Evolutionary conservation across 2,329 filamentous ascomycete genomes (phyloP).

Genomic region (Drechslerella dactyloides): DNA sequence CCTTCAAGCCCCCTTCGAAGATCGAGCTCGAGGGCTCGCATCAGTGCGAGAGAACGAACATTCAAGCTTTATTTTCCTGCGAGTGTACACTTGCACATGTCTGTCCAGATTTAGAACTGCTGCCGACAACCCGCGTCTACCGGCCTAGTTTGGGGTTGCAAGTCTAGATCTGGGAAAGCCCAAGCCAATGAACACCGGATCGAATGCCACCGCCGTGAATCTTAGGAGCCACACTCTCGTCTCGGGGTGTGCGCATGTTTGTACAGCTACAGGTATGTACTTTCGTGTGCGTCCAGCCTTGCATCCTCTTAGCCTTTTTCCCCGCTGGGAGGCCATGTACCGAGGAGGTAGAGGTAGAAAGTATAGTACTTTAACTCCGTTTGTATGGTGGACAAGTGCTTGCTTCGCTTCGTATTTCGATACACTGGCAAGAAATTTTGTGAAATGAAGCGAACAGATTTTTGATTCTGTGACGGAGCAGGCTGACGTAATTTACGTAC

Average conservation of each 20-base stretch:
- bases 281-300: no score
- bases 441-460: not conserved
- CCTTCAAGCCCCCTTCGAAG: conserved; percentile 13
- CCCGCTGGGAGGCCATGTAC: no score
- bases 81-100: not conserved
- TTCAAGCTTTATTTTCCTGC: no score
- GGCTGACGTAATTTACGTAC: conserved; percentile 11
- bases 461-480: not conserved
- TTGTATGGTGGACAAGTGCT: not conserved
- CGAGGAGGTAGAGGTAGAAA: no score
- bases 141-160: conserved; percentile 10
- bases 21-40: not conserved
- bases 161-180: conserved; percentile 5
- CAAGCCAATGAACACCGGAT: conserved; percentile 22
- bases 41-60: no score
- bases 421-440: not conserved
- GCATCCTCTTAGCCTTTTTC: no score
- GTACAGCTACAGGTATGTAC: conserved; percentile 2
- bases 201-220: conserved; percentile 26
- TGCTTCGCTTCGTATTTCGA: not conserved
- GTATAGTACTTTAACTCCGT: not conserved
- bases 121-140: conserved; percentile 25
- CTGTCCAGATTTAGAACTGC: conserved; percentile 31
- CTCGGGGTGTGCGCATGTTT: no score
- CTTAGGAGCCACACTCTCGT: conserved; percentile 23